Conservation (phyloP, 2,329 filamentous ascomycete genomes). For the Trichophyton verrucosum region DNA sequence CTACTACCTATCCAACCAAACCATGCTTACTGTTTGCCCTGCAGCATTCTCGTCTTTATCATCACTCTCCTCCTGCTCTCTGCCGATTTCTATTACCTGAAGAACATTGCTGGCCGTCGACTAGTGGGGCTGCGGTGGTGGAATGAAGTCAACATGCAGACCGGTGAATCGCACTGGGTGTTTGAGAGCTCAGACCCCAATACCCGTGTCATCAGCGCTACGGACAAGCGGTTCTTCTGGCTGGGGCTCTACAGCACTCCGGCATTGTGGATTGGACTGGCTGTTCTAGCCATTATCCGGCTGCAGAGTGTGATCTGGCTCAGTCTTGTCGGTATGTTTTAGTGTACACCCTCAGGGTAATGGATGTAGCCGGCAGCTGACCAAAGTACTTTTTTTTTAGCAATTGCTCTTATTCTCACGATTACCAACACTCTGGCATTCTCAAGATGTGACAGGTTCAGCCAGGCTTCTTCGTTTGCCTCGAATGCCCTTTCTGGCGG, state of each 20-base stretch:
- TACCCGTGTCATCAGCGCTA: slow-evolving; percentile 33
- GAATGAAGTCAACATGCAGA: slow-evolving; percentile 39
- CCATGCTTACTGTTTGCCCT: background rate
- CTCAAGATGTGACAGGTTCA: slow-evolving; percentile 41
- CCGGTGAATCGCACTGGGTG: slow-evolving; percentile 40
- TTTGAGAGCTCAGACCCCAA: slow-evolving; percentile 38
- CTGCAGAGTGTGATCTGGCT: slow-evolving; percentile 39
- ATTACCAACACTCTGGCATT: slow-evolving; percentile 42
- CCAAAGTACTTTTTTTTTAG: slow-evolving; percentile 21
- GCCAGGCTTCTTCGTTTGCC: slow-evolving; percentile 47
- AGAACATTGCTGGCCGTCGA: slow-evolving; percentile 41
- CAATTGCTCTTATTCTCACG: slow-evolving; percentile 38
- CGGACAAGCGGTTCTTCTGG: slow-evolving; percentile 42
- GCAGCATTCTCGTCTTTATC: slow-evolving; percentile 40
- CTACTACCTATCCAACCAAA: background rate
- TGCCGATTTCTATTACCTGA: slow-evolving; percentile 42
- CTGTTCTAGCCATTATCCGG: slow-evolving; percentile 36
- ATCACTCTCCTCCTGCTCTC: slow-evolving; percentile 40
- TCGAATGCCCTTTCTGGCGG: slow-evolving; percentile 44
- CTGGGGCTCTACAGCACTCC: slow-evolving; percentile 38
- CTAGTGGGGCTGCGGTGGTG: slow-evolving; percentile 41
- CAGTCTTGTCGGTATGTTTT: slow-evolving; percentile 37
- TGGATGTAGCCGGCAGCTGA: background rate
- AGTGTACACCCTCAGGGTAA: background rate
- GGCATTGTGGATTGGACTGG: slow-evolving; percentile 37